Percentiles rank a stretch among this genome's conserved stretches.
These are phyloP conservation scores for Kockovaella imperatae DNA, from an alignment of 768 basidiomycete genomes.

Conservation along the genomic window DNA sequence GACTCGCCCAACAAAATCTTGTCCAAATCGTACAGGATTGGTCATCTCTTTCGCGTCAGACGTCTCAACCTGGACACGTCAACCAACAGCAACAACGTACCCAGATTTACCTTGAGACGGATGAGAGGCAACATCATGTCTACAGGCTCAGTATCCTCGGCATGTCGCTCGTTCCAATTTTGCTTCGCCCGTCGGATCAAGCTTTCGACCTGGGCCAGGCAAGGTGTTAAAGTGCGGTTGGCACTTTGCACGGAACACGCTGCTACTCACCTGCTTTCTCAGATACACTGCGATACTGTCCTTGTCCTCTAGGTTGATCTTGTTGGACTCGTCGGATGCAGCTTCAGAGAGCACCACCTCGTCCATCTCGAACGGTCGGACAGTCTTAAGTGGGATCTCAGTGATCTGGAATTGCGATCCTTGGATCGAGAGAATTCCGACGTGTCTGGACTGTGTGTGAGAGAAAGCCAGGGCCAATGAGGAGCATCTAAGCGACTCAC, in stretches of 20 bases:
- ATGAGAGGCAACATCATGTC: constrained; percentile 69
- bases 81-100: not conserved
- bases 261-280: constrained; percentile 57
- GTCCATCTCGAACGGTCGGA: constrained; percentile 87
- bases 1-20: constrained; percentile 80
- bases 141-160: constrained; percentile 11
- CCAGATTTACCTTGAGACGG: constrained; percentile 61
- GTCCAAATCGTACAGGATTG: constrained; percentile 93
- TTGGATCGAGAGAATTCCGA: constrained; percentile 78
- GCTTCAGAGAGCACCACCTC: constrained; percentile 67
- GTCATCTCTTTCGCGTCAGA: constrained; percentile 83
- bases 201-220: constrained; percentile 56
- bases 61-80: constrained; percentile 63
- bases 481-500: constrained; percentile 48
- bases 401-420: constrained; percentile 78
- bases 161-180: constrained; percentile 33
- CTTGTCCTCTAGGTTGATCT: constrained; percentile 60
- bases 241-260: not conserved
- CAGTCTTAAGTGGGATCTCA: constrained; percentile 79
- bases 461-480: not conserved
- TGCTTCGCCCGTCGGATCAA: constrained; percentile 52
- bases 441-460: constrained; percentile 56
- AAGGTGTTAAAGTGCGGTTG: not conserved
- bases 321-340: constrained; percentile 67
- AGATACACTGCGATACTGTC: constrained; percentile 76